phyloP scores from a whole-genome alignment of 805 yeast species.

The Dipodascus albidus region DNA sequence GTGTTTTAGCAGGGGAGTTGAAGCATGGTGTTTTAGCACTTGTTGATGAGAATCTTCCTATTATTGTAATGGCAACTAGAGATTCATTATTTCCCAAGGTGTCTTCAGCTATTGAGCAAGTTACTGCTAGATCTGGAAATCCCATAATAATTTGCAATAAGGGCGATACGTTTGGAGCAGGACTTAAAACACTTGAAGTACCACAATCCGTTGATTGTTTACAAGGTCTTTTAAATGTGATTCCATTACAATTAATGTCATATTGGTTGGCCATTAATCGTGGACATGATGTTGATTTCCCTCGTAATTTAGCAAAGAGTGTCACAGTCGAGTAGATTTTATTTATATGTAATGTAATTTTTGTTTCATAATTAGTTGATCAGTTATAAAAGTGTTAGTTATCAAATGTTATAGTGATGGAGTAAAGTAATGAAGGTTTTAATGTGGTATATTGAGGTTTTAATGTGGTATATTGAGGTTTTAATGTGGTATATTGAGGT shows the following conservation, averaged over 20 bases:
- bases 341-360: background rate
- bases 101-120: conserved; percentile 91
- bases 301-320: conserved; percentile 95
- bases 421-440: too few relatives aligned
- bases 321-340: conserved; percentile 78
- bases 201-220: conserved; percentile 95
- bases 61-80: conserved; percentile 90
- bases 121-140: conserved; percentile 92
- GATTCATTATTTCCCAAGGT: conserved; percentile 95
- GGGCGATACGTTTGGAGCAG: conserved; percentile 40
- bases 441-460: too few relatives aligned
- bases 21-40: conserved; percentile 97
- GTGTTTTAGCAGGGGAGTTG: conserved; percentile 97
- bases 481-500: too few relatives aligned
- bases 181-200: conserved; percentile 57
- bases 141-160: conserved; percentile 90
- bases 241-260: conserved; percentile 91
- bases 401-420: too few relatives aligned
- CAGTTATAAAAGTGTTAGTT: background rate
- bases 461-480: too few relatives aligned
- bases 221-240: conserved; percentile 89
- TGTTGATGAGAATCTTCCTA: conserved; percentile 88
- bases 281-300: conserved; percentile 96
- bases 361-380: background rate
- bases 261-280: conserved; percentile 94